Conservation (phyloP, 148 eudicot species). For the Camellia japonica region DNA sequence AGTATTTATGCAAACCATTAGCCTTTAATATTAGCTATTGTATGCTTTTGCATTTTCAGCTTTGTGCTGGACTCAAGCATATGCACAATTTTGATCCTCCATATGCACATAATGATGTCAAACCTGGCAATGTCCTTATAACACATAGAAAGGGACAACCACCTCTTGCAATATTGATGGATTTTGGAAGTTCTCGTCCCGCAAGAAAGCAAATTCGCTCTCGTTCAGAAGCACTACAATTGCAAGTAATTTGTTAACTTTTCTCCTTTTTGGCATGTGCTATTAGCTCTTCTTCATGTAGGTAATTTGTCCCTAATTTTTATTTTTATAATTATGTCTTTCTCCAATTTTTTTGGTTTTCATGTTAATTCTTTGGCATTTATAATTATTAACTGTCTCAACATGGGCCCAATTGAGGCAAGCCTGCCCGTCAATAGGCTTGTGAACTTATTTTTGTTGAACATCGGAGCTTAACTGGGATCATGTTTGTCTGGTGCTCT, state of each 20-base stretch:
- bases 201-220: slow-evolving; percentile 85
- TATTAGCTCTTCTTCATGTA: background rate
- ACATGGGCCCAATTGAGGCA: background rate
- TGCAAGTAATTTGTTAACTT: slow-evolving; percentile 55
- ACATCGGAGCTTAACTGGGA: slow-evolving; percentile 4
- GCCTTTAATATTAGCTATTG: background rate
- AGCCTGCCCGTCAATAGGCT: background rate
- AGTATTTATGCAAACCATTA: background rate
- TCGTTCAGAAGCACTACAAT: slow-evolving; percentile 80
- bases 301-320: background rate
- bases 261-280: background rate
- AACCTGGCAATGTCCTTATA: slow-evolving; percentile 87
- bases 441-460: slow-evolving; percentile 3
- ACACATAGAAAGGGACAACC: slow-evolving; percentile 76
- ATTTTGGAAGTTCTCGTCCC: slow-evolving; percentile 94
- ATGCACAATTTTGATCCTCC: slow-evolving; percentile 92
- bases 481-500: background rate
- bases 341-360: background rate
- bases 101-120: slow-evolving; percentile 96
- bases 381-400: background rate
- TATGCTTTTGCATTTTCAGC: slow-evolving; percentile 42
- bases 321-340: background rate
- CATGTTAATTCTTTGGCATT: background rate
- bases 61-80: slow-evolving; percentile 93
- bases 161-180: slow-evolving; percentile 87